Conservation (phyloP, 345 rosid species). For the Salix suchowensis region DNA sequence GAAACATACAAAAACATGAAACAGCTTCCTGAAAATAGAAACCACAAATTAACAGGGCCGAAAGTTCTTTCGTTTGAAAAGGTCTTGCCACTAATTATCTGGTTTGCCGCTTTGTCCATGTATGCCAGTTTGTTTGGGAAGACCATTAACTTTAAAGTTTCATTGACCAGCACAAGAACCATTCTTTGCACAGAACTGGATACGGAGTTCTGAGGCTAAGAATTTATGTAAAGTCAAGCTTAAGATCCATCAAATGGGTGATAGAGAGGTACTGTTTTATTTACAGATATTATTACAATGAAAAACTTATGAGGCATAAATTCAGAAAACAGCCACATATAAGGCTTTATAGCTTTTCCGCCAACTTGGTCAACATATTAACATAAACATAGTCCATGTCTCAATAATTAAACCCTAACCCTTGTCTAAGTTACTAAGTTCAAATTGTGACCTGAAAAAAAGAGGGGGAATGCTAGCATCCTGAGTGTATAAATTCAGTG, state of each 20-base stretch:
- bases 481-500: neutral
- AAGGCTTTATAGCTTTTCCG: neutral
- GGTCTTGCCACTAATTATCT: neutral
- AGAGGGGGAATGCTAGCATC: neutral
- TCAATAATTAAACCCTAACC: neutral
- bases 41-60: neutral
- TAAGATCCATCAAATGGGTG: neutral
- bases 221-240: neutral
- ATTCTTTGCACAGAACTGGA: neutral
- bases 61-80: neutral
- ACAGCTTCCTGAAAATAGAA: neutral
- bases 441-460: neutral
- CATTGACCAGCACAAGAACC: neutral
- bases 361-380: neutral
- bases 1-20: neutral
- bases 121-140: no score
- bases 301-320: neutral
- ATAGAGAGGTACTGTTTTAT: neutral
- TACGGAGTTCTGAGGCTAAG: neutral
- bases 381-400: neutral
- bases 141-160: no score
- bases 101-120: neutral
- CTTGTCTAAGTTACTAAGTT: neutral
- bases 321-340: neutral
- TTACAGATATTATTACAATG: neutral